Evolutionary conservation across 805 yeast species (phyloP), one percentile per base, ranked within the genome.

Genomic region (Dipodascus albidus): DNA sequence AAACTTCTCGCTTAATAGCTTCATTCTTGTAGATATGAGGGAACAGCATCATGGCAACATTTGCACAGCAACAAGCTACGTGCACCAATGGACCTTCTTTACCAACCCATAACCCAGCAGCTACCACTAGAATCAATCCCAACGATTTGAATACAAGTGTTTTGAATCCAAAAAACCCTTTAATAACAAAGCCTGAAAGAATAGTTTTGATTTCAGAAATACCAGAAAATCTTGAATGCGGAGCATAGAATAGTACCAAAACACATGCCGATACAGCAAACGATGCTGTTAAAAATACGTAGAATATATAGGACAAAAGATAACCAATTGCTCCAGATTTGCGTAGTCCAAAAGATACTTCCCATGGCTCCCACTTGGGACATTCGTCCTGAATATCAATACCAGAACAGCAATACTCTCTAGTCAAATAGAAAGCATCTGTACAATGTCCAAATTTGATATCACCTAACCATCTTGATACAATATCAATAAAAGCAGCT

Each of bases 31-130:
- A 54, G 49, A 68, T 52, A 1, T 57, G 48, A 2, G 72, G 66
- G 51, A 71, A 64, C 2, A 60, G 51, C 19, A 65, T 60, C 49
- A 77, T 64, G 6, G 76, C 53, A 53, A 68, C 41, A 57, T 68
- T 66, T 59, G 82, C 68, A 61, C 81, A 70, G 57, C 86, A 80
- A 58, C 86, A 79, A 0, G 91, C 76, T 2, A 87, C 78, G 65
- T 88, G 95, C 23, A 86, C 90, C 53, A 88, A 65, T 0, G 96
- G 96, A 1, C 95, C 96, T 61, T 87, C 96, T 62, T 81, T 82
- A 3, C 96, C 96, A 3, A 85, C 74, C 87, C 91, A 85, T 1
- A 87, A 62, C 0, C 95, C 95, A 1, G 87, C 78, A 21, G 89
- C 81, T 2, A 85, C 82, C 15, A 83, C 82, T 49, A 85, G 67